phyloP scores from a whole-genome alignment of 202 grass and related monocot species.

The Setaria viridis region DNA sequence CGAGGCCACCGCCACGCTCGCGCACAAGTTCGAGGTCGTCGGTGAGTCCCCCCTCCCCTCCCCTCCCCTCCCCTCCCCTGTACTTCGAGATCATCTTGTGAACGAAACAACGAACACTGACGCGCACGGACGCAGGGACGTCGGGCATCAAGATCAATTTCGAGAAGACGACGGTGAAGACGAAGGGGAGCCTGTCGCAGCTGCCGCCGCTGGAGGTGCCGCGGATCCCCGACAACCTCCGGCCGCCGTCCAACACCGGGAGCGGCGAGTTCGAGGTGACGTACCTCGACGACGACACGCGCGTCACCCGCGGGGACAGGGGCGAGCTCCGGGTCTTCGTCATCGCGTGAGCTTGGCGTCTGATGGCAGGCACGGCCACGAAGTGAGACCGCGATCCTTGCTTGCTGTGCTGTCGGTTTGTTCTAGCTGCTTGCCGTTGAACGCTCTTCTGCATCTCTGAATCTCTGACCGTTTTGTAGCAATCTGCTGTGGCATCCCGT shows the following conservation, averaged over 20 bases:
- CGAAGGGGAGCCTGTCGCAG: slow-evolving; percentile 71
- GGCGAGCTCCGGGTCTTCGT: slow-evolving; percentile 94
- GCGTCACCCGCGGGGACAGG: slow-evolving; percentile 81
- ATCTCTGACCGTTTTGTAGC: neutral
- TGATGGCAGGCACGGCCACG: neutral
- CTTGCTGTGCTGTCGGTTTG: neutral
- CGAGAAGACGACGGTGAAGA: slow-evolving; percentile 90
- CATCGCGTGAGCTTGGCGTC: slow-evolving; percentile 50
- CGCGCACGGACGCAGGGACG: slow-evolving; percentile 39
- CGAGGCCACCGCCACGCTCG: slow-evolving; percentile 71
- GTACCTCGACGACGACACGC: slow-evolving; percentile 80
- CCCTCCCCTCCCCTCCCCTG: too few species aligned
- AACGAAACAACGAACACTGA: too few species aligned
- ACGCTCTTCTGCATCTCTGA: neutral
- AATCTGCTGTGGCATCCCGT: too few species aligned
- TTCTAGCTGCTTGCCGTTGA: neutral
- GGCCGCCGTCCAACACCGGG: slow-evolving; percentile 72
- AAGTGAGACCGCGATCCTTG: neutral
- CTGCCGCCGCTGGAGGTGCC: slow-evolving; percentile 87
- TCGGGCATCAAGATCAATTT: slow-evolving; percentile 79
- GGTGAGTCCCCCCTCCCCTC: slow-evolving; percentile 48
- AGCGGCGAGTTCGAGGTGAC: slow-evolving; percentile 95
- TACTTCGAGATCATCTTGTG: too few species aligned
- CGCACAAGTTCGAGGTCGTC: slow-evolving; percentile 81
- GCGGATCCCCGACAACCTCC: slow-evolving; percentile 68